Evolutionary conservation across 2,329 filamentous ascomycete genomes (phyloP).

Genomic region (Aspergillus pseudoviridinutans): DNA sequence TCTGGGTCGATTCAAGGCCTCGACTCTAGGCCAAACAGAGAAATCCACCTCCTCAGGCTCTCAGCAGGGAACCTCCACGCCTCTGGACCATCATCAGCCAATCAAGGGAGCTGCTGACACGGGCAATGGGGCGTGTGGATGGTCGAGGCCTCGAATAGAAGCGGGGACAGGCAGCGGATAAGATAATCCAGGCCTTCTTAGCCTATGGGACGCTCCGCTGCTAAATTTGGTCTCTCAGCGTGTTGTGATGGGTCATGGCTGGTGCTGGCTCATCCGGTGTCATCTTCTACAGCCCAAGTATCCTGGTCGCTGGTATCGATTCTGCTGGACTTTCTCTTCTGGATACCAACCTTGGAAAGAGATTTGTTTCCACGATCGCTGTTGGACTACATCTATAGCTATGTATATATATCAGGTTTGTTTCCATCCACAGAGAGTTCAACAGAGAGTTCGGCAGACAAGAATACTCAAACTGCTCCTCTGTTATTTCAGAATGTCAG

Average conservation of each 20-base stretch:
- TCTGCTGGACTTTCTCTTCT: too few relatives aligned
- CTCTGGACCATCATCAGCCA: conserved; percentile 11
- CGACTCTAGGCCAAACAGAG: conserved; percentile 13
- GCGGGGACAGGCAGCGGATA: conserved; percentile 14
- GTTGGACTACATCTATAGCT: neutral
- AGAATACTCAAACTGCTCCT: neutral
- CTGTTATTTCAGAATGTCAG: neutral
- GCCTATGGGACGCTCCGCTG: conserved; percentile 7
- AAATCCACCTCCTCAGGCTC: neutral
- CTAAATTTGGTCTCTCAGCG: conserved; percentile 15
- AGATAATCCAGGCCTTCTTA: conserved; percentile 8
- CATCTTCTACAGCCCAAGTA: neutral
- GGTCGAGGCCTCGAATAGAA: conserved; percentile 22
- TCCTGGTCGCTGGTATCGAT: neutral
- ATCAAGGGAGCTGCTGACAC: conserved; percentile 3
- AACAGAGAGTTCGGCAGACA: too few relatives aligned
- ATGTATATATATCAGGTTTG: neutral
- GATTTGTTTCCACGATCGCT: neutral
- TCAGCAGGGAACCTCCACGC: conserved; percentile 13
- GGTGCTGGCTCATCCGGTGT: neutral
- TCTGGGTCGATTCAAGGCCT: conserved; percentile 15
- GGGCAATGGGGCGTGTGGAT: conserved; percentile 2
- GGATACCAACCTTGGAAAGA: neutral
- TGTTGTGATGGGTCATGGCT: conserved; percentile 5
- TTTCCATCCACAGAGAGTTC: neutral